Evolutionary conservation across 768 basidiomycete species (phyloP).

Genomic region (Leccinum arenicola): DNA sequence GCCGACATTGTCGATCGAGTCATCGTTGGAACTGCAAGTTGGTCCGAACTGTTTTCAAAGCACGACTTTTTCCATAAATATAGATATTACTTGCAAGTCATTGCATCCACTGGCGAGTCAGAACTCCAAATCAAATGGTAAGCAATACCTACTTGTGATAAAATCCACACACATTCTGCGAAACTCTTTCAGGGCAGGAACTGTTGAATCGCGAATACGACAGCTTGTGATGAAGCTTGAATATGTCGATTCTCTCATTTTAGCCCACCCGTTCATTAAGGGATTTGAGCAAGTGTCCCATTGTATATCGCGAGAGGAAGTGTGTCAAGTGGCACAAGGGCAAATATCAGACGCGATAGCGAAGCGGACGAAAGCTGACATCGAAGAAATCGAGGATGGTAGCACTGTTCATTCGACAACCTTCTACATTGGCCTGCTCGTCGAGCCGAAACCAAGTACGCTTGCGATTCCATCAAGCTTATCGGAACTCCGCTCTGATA

Average conservation of each 20-base stretch:
- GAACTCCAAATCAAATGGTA: conserved; percentile 95
- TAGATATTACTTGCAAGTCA: conserved; percentile 93
- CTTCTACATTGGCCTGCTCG: conserved; percentile 93
- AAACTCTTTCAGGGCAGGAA: conserved; percentile 65
- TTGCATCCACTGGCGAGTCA: conserved; percentile 80
- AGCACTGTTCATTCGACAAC: conserved; percentile 92
- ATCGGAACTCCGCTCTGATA: conserved; percentile 17
- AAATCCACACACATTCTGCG: conserved; percentile 12
- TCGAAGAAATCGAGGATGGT: conserved; percentile 70
- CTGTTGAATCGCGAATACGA: conserved; percentile 95
- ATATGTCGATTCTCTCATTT: conserved; percentile 85
- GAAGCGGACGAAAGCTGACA: conserved; percentile 75
- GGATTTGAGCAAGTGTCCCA: conserved; percentile 87
- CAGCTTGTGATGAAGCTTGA: conserved; percentile 98
- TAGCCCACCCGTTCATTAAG: conserved; percentile 94
- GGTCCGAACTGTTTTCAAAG: conserved; percentile 93
- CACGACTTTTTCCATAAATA: conserved; percentile 98
- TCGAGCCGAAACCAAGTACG: conserved; percentile 88
- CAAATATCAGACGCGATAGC: conserved; percentile 72
- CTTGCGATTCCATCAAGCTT: conserved; percentile 22
- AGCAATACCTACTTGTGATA: conserved; percentile 18
- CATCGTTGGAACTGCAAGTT: conserved; percentile 74
- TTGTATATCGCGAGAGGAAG: conserved; percentile 85
- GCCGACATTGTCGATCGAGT: conserved; percentile 93
- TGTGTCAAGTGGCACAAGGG: conserved; percentile 84